Conservation (phyloP, 2,329 filamentous ascomycete species). For the Hymenoscyphus occultus region DNA sequence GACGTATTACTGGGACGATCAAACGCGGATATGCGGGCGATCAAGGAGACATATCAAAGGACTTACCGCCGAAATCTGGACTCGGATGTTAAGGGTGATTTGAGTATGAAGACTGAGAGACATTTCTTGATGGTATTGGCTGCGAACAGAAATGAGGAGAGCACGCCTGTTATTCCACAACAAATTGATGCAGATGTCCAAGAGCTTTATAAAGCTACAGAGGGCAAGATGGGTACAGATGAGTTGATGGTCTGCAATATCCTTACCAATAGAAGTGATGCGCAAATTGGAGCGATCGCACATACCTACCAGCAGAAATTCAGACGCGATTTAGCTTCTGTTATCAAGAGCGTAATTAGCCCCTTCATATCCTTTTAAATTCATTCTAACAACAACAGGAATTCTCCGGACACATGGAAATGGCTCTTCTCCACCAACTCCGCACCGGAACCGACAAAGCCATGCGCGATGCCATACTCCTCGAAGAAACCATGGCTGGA, state of each 20-base stretch:
- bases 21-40: constrained; percentile 84
- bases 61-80: constrained; percentile 67
- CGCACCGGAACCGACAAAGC: constrained; percentile 74
- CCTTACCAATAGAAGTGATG: constrained; percentile 71
- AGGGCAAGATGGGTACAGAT: constrained; percentile 70
- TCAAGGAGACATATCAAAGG: constrained; percentile 74
- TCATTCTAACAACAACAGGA: constrained; percentile 45
- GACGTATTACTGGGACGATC: constrained; percentile 79
- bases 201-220: constrained; percentile 73
- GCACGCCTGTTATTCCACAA: constrained; percentile 67
- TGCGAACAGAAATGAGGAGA: constrained; percentile 74
- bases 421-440: constrained; percentile 78
- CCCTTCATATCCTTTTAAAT: not conserved
- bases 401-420: constrained; percentile 90
- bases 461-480: constrained; percentile 73
- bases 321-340: constrained; percentile 64
- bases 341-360: constrained; percentile 62
- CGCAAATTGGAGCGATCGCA: constrained; percentile 78
- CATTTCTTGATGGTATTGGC: constrained; percentile 81
- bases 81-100: constrained; percentile 69
- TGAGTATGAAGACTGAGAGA: constrained; percentile 81
- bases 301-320: constrained; percentile 73
- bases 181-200: constrained; percentile 72
- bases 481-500: constrained; percentile 88
- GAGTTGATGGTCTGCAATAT: constrained; percentile 76